A percentile compares a stretch with the other conserved stretches of the same genome.
phyloP scores from a whole-genome alignment of 2,329 filamentous ascomycete species.

The Triangularia setosa region DNA sequence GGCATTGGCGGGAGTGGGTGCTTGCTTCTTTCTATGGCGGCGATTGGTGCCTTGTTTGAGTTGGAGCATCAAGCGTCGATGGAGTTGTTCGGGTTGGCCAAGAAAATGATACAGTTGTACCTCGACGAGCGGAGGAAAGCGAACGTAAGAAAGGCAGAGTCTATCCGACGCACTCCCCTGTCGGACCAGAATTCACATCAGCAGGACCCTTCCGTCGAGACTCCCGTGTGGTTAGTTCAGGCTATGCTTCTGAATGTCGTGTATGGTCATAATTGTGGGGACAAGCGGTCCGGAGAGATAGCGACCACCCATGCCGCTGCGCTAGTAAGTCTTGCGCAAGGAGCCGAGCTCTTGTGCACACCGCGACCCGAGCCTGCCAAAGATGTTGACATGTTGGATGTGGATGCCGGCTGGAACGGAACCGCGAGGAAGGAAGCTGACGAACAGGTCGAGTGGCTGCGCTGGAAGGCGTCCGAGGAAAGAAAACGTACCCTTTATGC shows the following conservation, averaged over 20 bases:
- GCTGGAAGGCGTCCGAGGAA: conserved; percentile 86
- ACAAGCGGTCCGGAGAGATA: conserved; percentile 86
- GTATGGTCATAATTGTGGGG: conserved; percentile 90
- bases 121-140: conserved; percentile 86
- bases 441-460: conserved; percentile 75
- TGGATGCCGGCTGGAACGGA: conserved; percentile 46
- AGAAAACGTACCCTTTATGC: conserved; percentile 89
- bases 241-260: conserved; percentile 96
- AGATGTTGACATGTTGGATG: conserved; percentile 55
- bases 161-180: conserved; percentile 45
- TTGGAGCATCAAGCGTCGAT: conserved; percentile 74
- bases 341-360: conserved; percentile 65
- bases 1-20: conserved; percentile 77
- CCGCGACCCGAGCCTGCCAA: conserved; percentile 43
- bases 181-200: conserved; percentile 45
- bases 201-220: conserved; percentile 63
- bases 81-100: conserved; percentile 86
- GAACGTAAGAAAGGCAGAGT: conserved; percentile 65
- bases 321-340: conserved; percentile 83
- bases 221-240: conserved; percentile 91
- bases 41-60: conserved; percentile 73
- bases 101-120: conserved; percentile 92
- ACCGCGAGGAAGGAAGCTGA: conserved; percentile 43
- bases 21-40: conserved; percentile 80
- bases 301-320: conserved; percentile 89